Conservation (phyloP, 2,329 filamentous ascomycete genomes). For the Xylaria hypoxylon region DNA sequence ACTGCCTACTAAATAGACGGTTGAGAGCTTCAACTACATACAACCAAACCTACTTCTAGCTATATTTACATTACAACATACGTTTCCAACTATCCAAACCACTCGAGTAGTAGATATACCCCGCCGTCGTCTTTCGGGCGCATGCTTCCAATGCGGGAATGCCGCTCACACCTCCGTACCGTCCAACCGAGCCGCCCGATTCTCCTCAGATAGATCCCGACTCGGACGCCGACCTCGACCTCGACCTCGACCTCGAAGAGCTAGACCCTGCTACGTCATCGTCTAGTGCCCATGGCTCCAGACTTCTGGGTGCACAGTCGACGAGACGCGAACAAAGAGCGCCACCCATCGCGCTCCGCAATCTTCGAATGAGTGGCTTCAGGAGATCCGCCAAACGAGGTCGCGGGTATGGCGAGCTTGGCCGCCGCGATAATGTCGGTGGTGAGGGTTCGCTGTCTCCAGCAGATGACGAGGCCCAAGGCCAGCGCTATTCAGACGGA, state of each 20-base stretch:
- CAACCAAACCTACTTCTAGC: neutral
- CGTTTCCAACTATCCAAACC: neutral
- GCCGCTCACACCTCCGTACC: slow-evolving; percentile 66
- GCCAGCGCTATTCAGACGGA: slow-evolving; percentile 68
- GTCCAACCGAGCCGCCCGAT: slow-evolving; percentile 71
- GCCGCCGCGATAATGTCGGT: slow-evolving; percentile 64
- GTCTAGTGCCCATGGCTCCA: slow-evolving; percentile 53
- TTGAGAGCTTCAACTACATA: neutral
- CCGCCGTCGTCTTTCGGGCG: slow-evolving; percentile 41
- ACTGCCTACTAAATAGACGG: neutral
- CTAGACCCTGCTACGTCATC: slow-evolving; percentile 71
- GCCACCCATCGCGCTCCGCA: slow-evolving; percentile 76
- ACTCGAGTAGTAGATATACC: neutral
- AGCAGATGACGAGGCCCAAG: slow-evolving; percentile 70
- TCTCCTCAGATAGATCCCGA: slow-evolving; percentile 77
- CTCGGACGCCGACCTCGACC: slow-evolving; percentile 80
- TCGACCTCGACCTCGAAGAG: slow-evolving; percentile 83
- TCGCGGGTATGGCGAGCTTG: slow-evolving; percentile 70
- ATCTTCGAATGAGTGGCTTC: slow-evolving; percentile 73
- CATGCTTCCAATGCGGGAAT: slow-evolving; percentile 61
- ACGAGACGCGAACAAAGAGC: slow-evolving; percentile 60
- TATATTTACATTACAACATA: slow-evolving; percentile 1
- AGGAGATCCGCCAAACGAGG: slow-evolving; percentile 67
- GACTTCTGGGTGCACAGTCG: slow-evolving; percentile 64
- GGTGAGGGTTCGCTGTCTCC: slow-evolving; percentile 76